Evolutionary conservation across 2,329 filamentous ascomycete genomes (phyloP), one percentile per base, ranked within the genome.

Genomic region (Sclerotiophoma versabilis): DNA sequence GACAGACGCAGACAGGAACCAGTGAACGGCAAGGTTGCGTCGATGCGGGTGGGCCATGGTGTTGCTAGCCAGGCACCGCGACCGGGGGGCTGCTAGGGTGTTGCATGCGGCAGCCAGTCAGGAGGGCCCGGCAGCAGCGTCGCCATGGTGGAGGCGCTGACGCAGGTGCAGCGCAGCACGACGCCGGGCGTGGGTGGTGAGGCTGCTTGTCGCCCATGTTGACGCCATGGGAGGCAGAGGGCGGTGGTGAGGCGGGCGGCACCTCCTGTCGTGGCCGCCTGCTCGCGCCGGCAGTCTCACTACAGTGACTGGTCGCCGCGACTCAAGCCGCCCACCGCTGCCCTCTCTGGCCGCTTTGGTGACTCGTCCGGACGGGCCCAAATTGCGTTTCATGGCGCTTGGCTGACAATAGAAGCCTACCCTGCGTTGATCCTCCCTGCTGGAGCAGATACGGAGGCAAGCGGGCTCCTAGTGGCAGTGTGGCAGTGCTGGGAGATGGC

Each of bases 111-210:
- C 36, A 57, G 56, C 63, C 68, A 70, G 41, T 71, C 59, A 70
- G 58, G 36, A 48, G 54, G 20, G 36, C 42, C 23, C 43, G 43
- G 51, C 47, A 48, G 44, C 36, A 61, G 53, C 45, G 41, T 49
- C 45, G 54, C 39, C 34, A 48, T 56, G 48, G 54, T 55, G 53
- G 57, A 64, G 58, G 59, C 66, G 63, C 65, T 62, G 45, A 50
- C 58, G 47, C 41, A 49, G 46, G n/a, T 34, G 45, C 44, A 46
- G 32, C 85, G 17, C 90, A 41, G 27, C 42, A 20, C 26, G 25
- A 36, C 90, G 1, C 87, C 81, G 23, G 85, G 87, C 60, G 93
- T 82, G 57, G 60, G 59, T 60, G 62, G 60, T 45, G 56, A 47
- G 49, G 23, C 37, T 43, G 54, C 27, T 44, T 48, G 46, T 52